Evolutionary conservation across 2,329 filamentous ascomycete species (phyloP).

Genomic region (Trichophaea hybrida): DNA sequence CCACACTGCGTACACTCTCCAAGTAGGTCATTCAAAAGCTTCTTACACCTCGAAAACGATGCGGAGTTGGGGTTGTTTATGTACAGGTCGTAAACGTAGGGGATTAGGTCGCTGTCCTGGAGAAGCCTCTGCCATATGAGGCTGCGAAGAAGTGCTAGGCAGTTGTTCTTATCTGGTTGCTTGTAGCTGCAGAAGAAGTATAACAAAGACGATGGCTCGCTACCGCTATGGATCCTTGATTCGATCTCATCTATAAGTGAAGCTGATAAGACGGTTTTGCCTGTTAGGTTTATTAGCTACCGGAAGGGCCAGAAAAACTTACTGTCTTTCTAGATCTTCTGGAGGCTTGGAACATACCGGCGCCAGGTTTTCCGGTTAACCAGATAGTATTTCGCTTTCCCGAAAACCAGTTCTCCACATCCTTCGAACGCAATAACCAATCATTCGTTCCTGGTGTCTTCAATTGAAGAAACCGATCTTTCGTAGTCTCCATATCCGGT

Average conservation of each 20-base stretch:
- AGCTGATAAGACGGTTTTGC: not conserved
- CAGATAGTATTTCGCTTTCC: constrained; percentile 4
- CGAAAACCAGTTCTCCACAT: constrained; percentile 5
- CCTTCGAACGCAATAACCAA: constrained; percentile 1
- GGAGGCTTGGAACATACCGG: not conserved
- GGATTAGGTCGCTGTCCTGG: constrained; percentile 4
- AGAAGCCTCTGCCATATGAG: constrained; percentile 13
- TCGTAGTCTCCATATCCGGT: not conserved
- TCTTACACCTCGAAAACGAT: not conserved
- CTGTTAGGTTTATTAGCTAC: not conserved
- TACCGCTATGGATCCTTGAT: not conserved
- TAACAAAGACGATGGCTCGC: not conserved
- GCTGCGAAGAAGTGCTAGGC: constrained; percentile 6
- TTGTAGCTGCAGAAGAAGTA: constrained; percentile 7
- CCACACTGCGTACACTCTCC: not conserved
- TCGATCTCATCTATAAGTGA: not conserved
- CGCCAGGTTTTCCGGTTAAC: constrained; percentile 12
- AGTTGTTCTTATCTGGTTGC: constrained; percentile 2
- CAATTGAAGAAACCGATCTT: not conserved
- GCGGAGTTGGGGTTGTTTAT: not conserved
- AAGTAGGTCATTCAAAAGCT: constrained; percentile 5
- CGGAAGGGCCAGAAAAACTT: too few relatives aligned
- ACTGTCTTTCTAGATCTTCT: too few relatives aligned
- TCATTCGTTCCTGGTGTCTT: constrained; percentile 4
- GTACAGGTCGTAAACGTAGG: constrained; percentile 4